These are phyloP conservation scores for Besnoitia besnoiti DNA, from an alignment of 169 alveolate species.

Conservation along the genomic window DNA sequence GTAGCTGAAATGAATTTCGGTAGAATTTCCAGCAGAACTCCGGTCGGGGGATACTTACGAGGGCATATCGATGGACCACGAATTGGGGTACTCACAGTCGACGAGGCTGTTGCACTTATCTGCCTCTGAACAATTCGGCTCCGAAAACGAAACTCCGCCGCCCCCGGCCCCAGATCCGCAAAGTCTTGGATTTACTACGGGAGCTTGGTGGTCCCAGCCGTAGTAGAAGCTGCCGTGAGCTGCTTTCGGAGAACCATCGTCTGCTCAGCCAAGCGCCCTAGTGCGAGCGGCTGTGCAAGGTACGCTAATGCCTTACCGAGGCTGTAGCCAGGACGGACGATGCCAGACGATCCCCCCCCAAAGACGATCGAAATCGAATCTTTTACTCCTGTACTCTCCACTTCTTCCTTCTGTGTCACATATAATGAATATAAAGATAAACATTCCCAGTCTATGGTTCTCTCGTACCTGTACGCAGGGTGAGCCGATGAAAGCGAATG, in stretches of 20 bases:
- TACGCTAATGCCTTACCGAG: background rate
- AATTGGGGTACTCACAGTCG: conserved; percentile 50
- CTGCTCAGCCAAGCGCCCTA: background rate
- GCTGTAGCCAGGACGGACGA: conserved; percentile 16
- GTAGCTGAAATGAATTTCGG: background rate
- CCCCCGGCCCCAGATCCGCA: background rate
- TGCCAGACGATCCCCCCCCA: conserved; percentile 8
- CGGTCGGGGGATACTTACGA: background rate
- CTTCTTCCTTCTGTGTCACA: background rate
- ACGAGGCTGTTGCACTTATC: conserved; percentile 6
- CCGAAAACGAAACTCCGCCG: conserved; percentile 57
- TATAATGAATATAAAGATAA: no score
- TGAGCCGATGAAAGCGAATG: conserved; percentile 41
- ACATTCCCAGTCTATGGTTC: background rate
- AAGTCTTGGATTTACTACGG: background rate
- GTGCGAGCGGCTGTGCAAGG: background rate
- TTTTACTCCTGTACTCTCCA: background rate
- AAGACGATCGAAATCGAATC: background rate
- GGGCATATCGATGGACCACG: conserved; percentile 50
- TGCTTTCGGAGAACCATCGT: conserved; percentile 43
- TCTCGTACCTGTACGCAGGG: conserved; percentile 36
- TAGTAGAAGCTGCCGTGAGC: conserved; percentile 29
- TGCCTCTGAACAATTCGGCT: conserved; percentile 34
- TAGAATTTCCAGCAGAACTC: background rate
- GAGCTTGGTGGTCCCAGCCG: conserved; percentile 58